A percentile compares a stretch with the other conserved stretches of the same genome.
These are phyloP conservation scores for Dictyostelium purpureum DNA, from an alignment of 78 protist genomes.

Conservation along the genomic window DNA sequence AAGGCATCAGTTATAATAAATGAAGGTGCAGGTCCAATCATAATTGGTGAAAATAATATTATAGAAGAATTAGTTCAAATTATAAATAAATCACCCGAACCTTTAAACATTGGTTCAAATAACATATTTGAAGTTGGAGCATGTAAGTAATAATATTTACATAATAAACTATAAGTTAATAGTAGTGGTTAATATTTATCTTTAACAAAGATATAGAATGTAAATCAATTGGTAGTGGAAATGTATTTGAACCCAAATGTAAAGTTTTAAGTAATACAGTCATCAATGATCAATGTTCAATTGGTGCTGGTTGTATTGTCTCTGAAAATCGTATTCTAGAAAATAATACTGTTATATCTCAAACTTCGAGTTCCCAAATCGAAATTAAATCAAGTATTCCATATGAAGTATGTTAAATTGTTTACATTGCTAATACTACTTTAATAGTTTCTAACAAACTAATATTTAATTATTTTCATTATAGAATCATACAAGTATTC, in stretches of 20 bases:
- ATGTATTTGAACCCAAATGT: conserved; percentile 64
- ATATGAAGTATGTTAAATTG: neutral
- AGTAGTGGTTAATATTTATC: neutral
- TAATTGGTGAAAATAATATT: conserved; percentile 60
- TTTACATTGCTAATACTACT: too few relatives aligned
- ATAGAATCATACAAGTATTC: conserved; percentile 26
- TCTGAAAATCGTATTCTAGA: conserved; percentile 3
- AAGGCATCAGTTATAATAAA: conserved; percentile 29
- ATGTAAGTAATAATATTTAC: conserved; percentile 2
- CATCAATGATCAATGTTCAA: conserved; percentile 35
- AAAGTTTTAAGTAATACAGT: conserved; percentile 5
- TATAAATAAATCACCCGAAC: conserved; percentile 26
- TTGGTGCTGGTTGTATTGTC: conserved; percentile 34
- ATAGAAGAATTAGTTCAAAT: conserved; percentile 60
- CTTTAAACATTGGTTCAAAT: conserved; percentile 47
- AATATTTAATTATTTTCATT: neutral
- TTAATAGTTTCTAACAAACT: too few relatives aligned
- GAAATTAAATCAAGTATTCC: conserved; percentile 4
- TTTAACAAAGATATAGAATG: conserved; percentile 42
- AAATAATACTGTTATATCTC: conserved; percentile 2
- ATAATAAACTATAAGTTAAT: neutral
- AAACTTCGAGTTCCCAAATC: neutral
- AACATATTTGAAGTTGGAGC: conserved; percentile 77
- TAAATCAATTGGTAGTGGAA: conserved; percentile 65
- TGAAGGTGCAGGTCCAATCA: conserved; percentile 22